Conservation (phyloP, 2,329 filamentous ascomycete genomes). For the Ceratocystis ficicola region DNA sequence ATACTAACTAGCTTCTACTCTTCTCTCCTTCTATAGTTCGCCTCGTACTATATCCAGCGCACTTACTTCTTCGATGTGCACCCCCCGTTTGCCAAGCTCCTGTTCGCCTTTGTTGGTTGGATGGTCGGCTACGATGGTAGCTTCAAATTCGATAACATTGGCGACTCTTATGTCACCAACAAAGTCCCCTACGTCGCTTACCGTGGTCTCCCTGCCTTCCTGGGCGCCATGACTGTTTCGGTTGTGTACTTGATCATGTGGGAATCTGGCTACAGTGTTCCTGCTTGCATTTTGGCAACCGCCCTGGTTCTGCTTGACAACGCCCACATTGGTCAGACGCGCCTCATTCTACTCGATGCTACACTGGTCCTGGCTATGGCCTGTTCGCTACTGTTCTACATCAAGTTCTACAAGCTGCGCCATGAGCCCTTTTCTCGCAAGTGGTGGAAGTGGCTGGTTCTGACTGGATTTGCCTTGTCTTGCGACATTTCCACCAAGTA, state of each 20-base stretch:
- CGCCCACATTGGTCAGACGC: slow-evolving; percentile 91
- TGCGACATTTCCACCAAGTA: slow-evolving; percentile 99
- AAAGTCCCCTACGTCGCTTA: slow-evolving; percentile 96
- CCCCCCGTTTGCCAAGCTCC: slow-evolving; percentile 92
- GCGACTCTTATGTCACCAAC: slow-evolving; percentile 93
- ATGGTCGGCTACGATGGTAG: slow-evolving; percentile 92
- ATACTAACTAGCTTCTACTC: slow-evolving; percentile 16
- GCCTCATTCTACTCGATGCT: slow-evolving; percentile 87
- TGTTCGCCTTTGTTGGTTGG: slow-evolving; percentile 96
- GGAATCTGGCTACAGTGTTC: slow-evolving; percentile 96
- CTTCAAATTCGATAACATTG: slow-evolving; percentile 98
- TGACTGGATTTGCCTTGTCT: slow-evolving; percentile 87
- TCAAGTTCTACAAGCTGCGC: slow-evolving; percentile 94
- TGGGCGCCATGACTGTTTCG: slow-evolving; percentile 88
- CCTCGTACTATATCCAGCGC: slow-evolving; percentile 77
- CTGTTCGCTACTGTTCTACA: slow-evolving; percentile 82
- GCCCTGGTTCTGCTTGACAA: slow-evolving; percentile 90
- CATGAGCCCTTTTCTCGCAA: slow-evolving; percentile 83
- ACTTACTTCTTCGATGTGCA: slow-evolving; percentile 99
- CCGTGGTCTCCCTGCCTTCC: slow-evolving; percentile 79
- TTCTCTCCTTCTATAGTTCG: slow-evolving; percentile 40
- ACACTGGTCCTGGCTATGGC: slow-evolving; percentile 94
- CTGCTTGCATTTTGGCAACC: slow-evolving; percentile 77
- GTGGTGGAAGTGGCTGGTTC: slow-evolving; percentile 99
- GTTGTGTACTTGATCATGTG: slow-evolving; percentile 97